Base-by-base conservation (phyloP, 2,329 filamentous ascomycete species). In the Fusarium compactum region DNA sequence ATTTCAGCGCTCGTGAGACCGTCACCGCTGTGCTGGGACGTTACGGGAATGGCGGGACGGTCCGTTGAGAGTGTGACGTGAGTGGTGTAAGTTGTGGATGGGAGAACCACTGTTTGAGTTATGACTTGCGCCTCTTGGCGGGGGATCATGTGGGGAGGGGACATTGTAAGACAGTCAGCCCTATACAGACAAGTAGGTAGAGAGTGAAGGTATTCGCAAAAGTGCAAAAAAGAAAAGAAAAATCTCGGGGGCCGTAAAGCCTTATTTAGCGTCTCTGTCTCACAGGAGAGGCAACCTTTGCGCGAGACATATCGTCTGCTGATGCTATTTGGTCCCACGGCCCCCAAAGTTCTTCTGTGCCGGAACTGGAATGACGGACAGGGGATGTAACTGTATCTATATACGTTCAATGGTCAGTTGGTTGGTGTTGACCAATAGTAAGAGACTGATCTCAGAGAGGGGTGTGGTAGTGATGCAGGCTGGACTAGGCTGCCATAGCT, bases 1-100 rank as follows among this genome's bases (percentile, higher is more conserved):
- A 85, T 77, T 51, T 83, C 76, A n/a, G 70, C 76, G 27, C 78
- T 72, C 1, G 76, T 78, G 6, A 83, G 76, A 11, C 74, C 77
- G 9, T 60, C 67, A 12, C 58, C 46, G 27, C 61, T 65, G 20
- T 69, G 73, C 15, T 69, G 61, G 18, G 63, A 41, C 46, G 65
- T 43, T 32, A 68, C 50, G 34, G 34, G 34, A 51, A 61, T 52
- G 46, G 64, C 55, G 62, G 69, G 40, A 57, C 58, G 47, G 56
- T 63, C 59, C 32, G 63, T 68, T 6, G 66, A 45, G 63, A 77
- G 57, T 11, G 80, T 81, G 65, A 82, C 76, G 54, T 76, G 50
- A 6, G 80, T 78, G 14, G 76, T 79, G 59, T 81, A 78, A n/a
- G 80, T 82, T 41, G 80, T 80, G 34, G 71, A 73, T 7, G 76